A percentile compares a stretch with the other conserved stretches of the same genome.
Conservation (phyloP, 2,329 filamentous ascomycete species). For the Sclerotinia trifoliorum region DNA sequence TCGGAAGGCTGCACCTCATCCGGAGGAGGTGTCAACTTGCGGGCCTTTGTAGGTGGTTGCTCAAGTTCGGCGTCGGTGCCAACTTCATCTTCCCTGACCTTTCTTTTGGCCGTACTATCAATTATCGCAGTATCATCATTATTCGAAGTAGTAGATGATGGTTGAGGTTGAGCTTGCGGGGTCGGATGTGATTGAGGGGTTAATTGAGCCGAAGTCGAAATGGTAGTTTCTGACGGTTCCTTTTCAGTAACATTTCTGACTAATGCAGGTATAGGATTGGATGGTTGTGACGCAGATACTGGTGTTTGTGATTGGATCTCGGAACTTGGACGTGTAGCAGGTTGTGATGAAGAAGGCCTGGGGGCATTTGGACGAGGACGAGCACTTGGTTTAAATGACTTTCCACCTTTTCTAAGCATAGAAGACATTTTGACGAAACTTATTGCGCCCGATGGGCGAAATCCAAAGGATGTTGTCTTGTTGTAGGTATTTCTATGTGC, state of each 20-base stretch:
- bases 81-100: neutral
- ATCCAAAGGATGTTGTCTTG: slow-evolving; percentile 16
- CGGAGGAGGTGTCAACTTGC: slow-evolving; percentile 16
- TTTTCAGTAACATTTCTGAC: neutral
- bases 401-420: slow-evolving; percentile 25
- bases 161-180: slow-evolving; percentile 2
- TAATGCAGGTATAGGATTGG: slow-evolving; percentile 4
- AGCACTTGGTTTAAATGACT: slow-evolving; percentile 64
- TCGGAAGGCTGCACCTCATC: slow-evolving; percentile 3
- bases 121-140: neutral
- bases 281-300: slow-evolving; percentile 30
- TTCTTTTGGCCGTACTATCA: slow-evolving; percentile 8
- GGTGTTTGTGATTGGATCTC: slow-evolving; percentile 41
- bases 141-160: neutral
- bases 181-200: slow-evolving; percentile 8
- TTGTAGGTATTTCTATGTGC: neutral
- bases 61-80: neutral
- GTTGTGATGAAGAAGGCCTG: slow-evolving; percentile 42
- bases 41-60: slow-evolving; percentile 17
- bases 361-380: slow-evolving; percentile 53
- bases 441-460: slow-evolving; percentile 15
- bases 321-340: slow-evolving; percentile 44
- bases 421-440: slow-evolving; percentile 22
- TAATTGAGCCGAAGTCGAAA: neutral
- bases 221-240: neutral